Conservation (phyloP, 768 basidiomycete species). For the Trichaptum fuscoviolaceum region DNA sequence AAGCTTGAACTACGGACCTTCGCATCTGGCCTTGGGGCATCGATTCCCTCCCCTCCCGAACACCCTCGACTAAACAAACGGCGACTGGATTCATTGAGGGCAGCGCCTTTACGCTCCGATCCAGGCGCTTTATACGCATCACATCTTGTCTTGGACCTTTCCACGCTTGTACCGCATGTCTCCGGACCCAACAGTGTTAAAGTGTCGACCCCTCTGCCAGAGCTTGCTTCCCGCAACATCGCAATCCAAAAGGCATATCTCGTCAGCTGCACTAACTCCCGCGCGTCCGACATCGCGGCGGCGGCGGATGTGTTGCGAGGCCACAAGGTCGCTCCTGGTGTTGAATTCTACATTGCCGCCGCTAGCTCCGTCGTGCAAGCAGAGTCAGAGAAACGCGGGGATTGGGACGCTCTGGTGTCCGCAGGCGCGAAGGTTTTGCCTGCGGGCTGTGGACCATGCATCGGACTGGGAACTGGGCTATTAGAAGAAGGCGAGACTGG, state of each 20-base stretch:
- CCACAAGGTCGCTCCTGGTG: slow-evolving; percentile 74
- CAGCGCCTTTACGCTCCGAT: slow-evolving; percentile 55
- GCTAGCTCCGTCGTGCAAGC: slow-evolving; percentile 89
- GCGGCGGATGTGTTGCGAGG: slow-evolving; percentile 88
- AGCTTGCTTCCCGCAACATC: slow-evolving; percentile 68
- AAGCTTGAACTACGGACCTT: slow-evolving; percentile 78
- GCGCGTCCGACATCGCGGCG: slow-evolving; percentile 88
- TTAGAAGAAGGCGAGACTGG: slow-evolving; percentile 93
- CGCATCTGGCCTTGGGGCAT: slow-evolving; percentile 35
- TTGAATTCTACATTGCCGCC: slow-evolving; percentile 97
- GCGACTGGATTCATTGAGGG: slow-evolving; percentile 62
- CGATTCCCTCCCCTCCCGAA: slow-evolving; percentile 66
- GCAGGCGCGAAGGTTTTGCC: slow-evolving; percentile 92
- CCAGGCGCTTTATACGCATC: slow-evolving; percentile 74
- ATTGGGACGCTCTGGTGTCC: slow-evolving; percentile 84
- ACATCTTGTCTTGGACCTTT: slow-evolving; percentile 87
- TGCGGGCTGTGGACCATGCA: slow-evolving; percentile 96
- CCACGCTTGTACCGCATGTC: slow-evolving; percentile 90
- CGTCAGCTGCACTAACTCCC: slow-evolving; percentile 96
- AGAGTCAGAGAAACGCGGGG: slow-evolving; percentile 78
- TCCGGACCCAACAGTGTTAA: slow-evolving; percentile 99
- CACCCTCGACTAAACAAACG: slow-evolving; percentile 83
- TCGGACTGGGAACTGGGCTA: slow-evolving; percentile 89
- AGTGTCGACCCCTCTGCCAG: slow-evolving; percentile 86
- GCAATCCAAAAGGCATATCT: slow-evolving; percentile 96